Base-by-base conservation (phyloP, 257 asterid genomes). In the Agastache rugosa region DNA sequence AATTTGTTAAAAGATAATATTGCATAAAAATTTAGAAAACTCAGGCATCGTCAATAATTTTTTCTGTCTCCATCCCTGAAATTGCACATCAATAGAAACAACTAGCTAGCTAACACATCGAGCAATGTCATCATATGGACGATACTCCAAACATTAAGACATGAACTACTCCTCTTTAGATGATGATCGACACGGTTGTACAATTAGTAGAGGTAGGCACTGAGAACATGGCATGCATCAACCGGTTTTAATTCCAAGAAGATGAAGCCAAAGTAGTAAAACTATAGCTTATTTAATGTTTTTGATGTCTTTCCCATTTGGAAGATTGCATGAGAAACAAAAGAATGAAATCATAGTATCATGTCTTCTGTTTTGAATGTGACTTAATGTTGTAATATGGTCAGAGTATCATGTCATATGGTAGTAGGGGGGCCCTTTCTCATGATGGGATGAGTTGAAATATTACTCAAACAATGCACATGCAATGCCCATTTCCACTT, bases 401-500 rank as follows among this genome's bases (percentile, higher is more conserved):
- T 78, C 74, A 76, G 74, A 75, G 76, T 74, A 70, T 61, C 83
- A 78, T 67, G 69, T 55, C 86, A 82, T 71, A 72, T 74, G 75
- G 66, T 65, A 51, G 73, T 72, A 69, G 84, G 82, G 82, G 71
- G 58, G 20, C 82, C 77, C 71, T 42, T 51, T 62, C 76, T 67
- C 78, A 69, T 61, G 79, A 77, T 71, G 60, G 54, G 64, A 67
- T 75, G 84, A 78, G 54, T 67, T 76, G 45, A 75, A 61, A 75
- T 77, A 70, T 77, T 27, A 54, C 37, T 22, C 67, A 79, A 80
- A 77, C 89, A 79, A 12, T 55, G 63, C 90, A 87, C 85, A 80
- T 84, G 89, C 48, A 59, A 56, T 83, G 93, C 78, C 67, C 61
- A 20, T 81, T 62, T 74, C 81, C 78, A 74, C 34, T 41, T 23